Conservation (phyloP, 1,284 basidiomycete genomes). For the Caloboletus firmus region DNA sequence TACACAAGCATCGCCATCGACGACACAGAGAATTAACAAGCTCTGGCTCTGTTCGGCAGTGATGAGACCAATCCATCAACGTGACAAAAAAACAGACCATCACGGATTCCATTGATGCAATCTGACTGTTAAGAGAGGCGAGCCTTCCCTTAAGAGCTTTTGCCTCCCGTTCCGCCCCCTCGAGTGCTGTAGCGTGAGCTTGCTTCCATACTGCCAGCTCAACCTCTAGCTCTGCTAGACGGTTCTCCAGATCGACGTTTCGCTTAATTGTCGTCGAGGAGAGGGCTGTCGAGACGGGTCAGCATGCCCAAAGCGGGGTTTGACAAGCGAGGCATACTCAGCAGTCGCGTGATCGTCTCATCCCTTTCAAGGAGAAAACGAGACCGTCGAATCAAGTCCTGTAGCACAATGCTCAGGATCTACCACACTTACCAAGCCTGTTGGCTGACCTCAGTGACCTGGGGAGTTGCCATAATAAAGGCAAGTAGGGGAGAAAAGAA, state of each 20-base stretch:
- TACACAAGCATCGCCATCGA: constrained; percentile 70
- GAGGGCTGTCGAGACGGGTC: constrained; percentile 46
- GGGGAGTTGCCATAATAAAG: constrained; percentile 55
- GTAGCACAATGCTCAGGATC: constrained; percentile 9
- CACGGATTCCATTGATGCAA: constrained; percentile 55
- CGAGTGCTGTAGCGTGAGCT: constrained; percentile 58
- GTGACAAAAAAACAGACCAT: constrained; percentile 42
- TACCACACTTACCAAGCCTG: constrained; percentile 54
- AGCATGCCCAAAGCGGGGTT: constrained; percentile 4
- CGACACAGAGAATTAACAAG: constrained; percentile 67
- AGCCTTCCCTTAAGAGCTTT: constrained; percentile 65
- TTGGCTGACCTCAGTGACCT: constrained; percentile 55
- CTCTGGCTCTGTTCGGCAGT: constrained; percentile 48
- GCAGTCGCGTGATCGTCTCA: constrained; percentile 56
- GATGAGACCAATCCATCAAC: constrained; percentile 11
- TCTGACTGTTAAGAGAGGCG: constrained; percentile 57
- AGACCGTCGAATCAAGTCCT: constrained; percentile 24
- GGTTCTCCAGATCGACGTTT: constrained; percentile 59
- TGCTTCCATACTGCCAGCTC: constrained; percentile 71
- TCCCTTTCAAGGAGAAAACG: constrained; percentile 49
- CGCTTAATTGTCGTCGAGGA: constrained; percentile 61
- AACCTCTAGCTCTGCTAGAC: constrained; percentile 64
- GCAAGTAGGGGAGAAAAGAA: constrained; percentile 35
- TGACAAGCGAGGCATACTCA: constrained; percentile 43
- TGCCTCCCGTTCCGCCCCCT: constrained; percentile 57